Base-by-base conservation (phyloP, 106 monocot genomes). In the Dioscorea dumetorum region DNA sequence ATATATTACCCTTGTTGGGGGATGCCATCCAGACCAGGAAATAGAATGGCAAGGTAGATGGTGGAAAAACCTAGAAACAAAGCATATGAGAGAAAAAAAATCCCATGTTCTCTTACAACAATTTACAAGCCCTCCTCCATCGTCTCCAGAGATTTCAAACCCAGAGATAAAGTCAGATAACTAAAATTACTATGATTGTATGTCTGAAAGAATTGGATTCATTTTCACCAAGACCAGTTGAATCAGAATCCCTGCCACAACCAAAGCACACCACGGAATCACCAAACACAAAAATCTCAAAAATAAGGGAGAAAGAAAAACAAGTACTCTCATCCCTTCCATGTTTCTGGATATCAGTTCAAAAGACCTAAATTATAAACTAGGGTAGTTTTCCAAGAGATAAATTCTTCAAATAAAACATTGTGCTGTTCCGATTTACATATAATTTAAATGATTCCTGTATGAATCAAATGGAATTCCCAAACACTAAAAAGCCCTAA, bases 1-100 rank as follows among this genome's bases (percentile, higher is more conserved):
- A 50, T 22, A 19, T 31, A 49, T 50, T 15, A 31, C 58, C 21
- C 24, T 50, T 18, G 59, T 35, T 67, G 32, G 61, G 33, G 9
- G 35, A 61, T 28, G n/a, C 62, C 67, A 75, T 75, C 34, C 34
- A 34, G 34, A 7, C 7, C 41, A 41, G 10, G 41, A 41, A 5
- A 20, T 5, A 18, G 18, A 33, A 12, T 8, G 21, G 41, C 34
- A 17, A 58, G 12, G 3, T 13, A 11, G 58, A 54, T 16, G 22
- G 48, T 59, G 0, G 16, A 8, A 60, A 56, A 70, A 13, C 19
- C 24, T 48, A 48, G 70, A 60, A 49, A 23, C 48, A 19, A 59
- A 60, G 35, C 41, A 41, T 41, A 41, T 41, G 41, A 41, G 41
- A 41, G 41, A 41, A 6, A 10, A 41, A 41, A 41, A 8, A 41